Percentiles rank a stretch among this genome's conserved stretches.
Conservation (phyloP, 2,329 filamentous ascomycete species). For the Colletotrichum sp. region DNA sequence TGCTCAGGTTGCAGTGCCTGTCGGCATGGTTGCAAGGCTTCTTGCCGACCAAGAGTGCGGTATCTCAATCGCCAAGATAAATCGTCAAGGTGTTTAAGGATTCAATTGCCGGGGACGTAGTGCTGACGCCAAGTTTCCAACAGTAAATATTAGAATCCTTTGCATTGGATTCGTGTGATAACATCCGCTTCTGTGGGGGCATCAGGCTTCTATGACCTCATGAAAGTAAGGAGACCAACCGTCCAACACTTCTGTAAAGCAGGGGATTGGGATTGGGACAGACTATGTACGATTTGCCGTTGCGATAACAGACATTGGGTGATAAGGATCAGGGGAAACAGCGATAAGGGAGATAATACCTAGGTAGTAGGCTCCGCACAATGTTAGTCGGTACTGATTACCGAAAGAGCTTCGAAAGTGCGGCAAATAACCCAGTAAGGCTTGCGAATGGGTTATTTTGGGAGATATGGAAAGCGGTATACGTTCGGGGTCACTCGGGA, state of each 20-base stretch:
- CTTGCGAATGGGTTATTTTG: no score
- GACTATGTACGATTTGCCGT: not conserved
- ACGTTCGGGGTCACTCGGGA: rapidly evolving
- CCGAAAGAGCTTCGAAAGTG: not conserved
- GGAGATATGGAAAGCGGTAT: no score
- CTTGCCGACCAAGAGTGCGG: not conserved
- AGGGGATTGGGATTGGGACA: not conserved
- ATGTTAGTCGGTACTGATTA: rapidly evolving
- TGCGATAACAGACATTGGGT: not conserved
- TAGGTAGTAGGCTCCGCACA: not conserved
- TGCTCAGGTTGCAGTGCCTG: not conserved
- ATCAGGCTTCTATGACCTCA: not conserved
- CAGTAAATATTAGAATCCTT: not conserved
- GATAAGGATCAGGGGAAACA: not conserved
- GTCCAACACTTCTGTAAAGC: not conserved
- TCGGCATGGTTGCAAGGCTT: not conserved
- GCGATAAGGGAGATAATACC: not conserved
- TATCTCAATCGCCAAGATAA: not conserved
- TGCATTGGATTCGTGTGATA: not conserved
- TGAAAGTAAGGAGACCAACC: not conserved
- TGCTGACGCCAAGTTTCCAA: not conserved
- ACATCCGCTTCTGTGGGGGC: not conserved
- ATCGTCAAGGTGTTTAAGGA: not conserved
- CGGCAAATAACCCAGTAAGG: no score
- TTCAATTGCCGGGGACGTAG: not conserved